Conservation (phyloP, 2,329 filamentous ascomycete genomes). For the Didymosphaeria variabile region DNA sequence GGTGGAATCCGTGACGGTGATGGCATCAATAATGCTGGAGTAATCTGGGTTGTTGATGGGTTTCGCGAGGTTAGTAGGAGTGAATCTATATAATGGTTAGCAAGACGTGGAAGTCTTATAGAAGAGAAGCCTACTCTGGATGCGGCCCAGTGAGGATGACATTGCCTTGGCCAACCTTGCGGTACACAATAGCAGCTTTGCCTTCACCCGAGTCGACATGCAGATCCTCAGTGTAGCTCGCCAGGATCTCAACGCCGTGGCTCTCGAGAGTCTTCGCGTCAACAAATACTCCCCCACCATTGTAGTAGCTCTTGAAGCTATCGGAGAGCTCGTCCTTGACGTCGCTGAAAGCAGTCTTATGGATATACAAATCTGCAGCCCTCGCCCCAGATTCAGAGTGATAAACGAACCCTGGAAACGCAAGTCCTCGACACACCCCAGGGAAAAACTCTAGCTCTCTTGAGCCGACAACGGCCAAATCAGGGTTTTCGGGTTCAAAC, state of each 20-base stretch:
- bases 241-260: slow-evolving; percentile 79
- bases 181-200: slow-evolving; percentile 82
- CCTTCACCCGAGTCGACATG: slow-evolving; percentile 78
- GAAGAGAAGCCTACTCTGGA: slow-evolving; percentile 74
- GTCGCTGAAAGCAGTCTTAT: slow-evolving; percentile 64
- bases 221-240: slow-evolving; percentile 77
- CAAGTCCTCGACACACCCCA: slow-evolving; percentile 83
- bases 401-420: slow-evolving; percentile 91
- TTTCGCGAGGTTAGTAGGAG: slow-evolving; percentile 76
- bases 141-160: slow-evolving; percentile 87
- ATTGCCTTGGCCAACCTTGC: slow-evolving; percentile 81
- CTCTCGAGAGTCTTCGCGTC: slow-evolving; percentile 71
- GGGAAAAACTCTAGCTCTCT: slow-evolving; percentile 91
- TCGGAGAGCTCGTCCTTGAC: slow-evolving; percentile 62
- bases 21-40: slow-evolving; percentile 70
- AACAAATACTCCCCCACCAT: slow-evolving; percentile 93
- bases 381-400: slow-evolving; percentile 84
- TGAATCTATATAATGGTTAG: slow-evolving; percentile 69
- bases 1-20: slow-evolving; percentile 74
- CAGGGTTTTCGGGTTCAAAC: slow-evolving; percentile 85
- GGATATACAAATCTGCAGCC: slow-evolving; percentile 73
- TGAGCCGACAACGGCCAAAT: slow-evolving; percentile 84
- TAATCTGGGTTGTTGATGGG: slow-evolving; percentile 75
- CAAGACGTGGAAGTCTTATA: neutral
- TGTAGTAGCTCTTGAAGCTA: slow-evolving; percentile 83